Conservation (phyloP, 1,284 basidiomycete species). For the Moesziomyces sp. region DNA sequence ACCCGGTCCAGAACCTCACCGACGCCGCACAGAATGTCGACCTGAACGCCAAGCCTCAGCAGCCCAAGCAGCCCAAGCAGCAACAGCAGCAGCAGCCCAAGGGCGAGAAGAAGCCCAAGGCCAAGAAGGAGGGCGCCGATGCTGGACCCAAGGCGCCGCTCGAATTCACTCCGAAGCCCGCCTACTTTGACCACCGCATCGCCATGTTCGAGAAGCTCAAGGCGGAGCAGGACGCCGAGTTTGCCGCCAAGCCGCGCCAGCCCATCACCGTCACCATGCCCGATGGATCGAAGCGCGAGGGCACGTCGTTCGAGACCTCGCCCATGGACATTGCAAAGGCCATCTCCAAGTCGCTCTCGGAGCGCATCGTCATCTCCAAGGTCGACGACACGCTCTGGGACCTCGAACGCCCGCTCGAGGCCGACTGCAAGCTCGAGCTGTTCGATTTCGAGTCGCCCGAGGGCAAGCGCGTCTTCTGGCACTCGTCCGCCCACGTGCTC, state of each 20-base stretch:
- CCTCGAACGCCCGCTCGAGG: conserved; percentile 90
- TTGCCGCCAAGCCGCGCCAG: conserved; percentile 83
- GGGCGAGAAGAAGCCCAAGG: conserved; percentile 59
- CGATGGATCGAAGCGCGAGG: conserved; percentile 85
- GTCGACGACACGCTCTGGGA: conserved; percentile 94
- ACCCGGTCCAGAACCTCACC: conserved; percentile 48
- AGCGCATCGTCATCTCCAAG: conserved; percentile 93
- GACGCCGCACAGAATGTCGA: conserved; percentile 47
- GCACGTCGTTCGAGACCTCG: conserved; percentile 93
- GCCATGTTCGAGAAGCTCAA: conserved; percentile 90
- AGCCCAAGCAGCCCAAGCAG: conserved; percentile 20
- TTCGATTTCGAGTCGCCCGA: conserved; percentile 95
- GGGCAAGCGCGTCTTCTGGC: conserved; percentile 92
- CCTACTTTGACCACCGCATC: conserved; percentile 88
- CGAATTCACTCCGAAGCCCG: conserved; percentile 81
- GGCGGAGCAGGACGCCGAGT: conserved; percentile 83
- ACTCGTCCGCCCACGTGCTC: conserved; percentile 98
- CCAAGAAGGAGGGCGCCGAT: conserved; percentile 41
- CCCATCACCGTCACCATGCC: conserved; percentile 87
- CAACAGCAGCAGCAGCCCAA: conserved; percentile 40
- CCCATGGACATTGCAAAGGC: conserved; percentile 90
- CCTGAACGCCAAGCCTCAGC: conserved; percentile 32
- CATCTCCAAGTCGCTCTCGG: conserved; percentile 87
- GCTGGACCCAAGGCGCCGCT: conserved; percentile 50
- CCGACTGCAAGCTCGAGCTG: conserved; percentile 81